These are phyloP conservation scores for Aspergillus costaricaensis DNA, from an alignment of 2,329 filamentous ascomycete genomes.

Conservation along the genomic window DNA sequence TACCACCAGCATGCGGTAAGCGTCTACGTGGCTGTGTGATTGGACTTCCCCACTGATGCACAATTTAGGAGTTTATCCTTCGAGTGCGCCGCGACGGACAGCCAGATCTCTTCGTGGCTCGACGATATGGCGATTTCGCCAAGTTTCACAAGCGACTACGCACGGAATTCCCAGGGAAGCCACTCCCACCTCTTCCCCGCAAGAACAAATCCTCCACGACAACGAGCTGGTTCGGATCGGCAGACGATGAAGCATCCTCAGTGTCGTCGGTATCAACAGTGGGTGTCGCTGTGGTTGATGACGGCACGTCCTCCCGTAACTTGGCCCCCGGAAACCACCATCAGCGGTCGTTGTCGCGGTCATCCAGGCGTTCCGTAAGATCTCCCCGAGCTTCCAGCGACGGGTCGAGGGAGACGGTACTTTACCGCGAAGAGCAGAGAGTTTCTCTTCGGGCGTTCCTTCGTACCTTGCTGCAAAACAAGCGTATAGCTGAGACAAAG, in stretches of 20 bases:
- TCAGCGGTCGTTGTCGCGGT: conserved; percentile 32
- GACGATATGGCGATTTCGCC: conserved; percentile 85
- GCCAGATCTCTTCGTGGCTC: conserved; percentile 75
- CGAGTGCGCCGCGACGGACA: conserved; percentile 78
- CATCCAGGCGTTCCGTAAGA: conserved; percentile 31
- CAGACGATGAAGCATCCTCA: conserved; percentile 73
- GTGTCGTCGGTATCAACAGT: conserved; percentile 78
- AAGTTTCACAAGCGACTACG: conserved; percentile 77
- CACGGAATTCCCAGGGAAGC: conserved; percentile 84
- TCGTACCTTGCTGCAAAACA: conserved; percentile 80
- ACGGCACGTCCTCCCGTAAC: conserved; percentile 35
- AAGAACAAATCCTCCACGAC: conserved; percentile 85
- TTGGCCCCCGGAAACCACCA: conserved; percentile 31
- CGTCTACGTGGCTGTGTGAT: conserved; percentile 14
- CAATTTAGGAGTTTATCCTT: conserved; percentile 78
- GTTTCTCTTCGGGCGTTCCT: conserved; percentile 89
- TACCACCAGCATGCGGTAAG: conserved; percentile 88
- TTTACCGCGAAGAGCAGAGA: conserved; percentile 86
- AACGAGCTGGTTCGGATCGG: conserved; percentile 59
- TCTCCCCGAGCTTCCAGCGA: conserved; percentile 47
- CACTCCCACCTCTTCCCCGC: conserved; percentile 80
- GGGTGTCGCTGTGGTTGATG: conserved; percentile 50
- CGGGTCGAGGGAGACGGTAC: conserved; percentile 49
- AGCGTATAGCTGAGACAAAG: conserved; percentile 77
- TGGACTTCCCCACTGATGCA: conserved; percentile 7